A percentile compares a stretch with the other conserved stretches of the same genome.
Conservation (phyloP, 1,284 basidiomycete genomes). For the Cryptococcus wingfieldii region DNA sequence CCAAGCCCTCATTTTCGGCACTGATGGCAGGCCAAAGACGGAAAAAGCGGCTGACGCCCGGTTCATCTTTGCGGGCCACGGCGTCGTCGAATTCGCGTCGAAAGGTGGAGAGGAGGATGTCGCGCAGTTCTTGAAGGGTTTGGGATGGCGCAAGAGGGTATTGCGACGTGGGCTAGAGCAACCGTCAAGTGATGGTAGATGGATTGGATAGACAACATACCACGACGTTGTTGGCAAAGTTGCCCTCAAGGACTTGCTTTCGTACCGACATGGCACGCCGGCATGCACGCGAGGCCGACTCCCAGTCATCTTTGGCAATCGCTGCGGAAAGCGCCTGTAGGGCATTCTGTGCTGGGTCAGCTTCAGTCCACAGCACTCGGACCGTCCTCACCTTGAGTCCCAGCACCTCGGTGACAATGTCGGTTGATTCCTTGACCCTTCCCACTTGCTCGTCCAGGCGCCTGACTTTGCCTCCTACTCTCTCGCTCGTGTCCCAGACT, state of each 20-base stretch:
- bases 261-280: conserved; percentile 82
- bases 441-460: conserved; percentile 86
- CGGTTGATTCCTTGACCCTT: conserved; percentile 74
- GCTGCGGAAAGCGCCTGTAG: conserved; percentile 68
- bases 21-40: conserved; percentile 93
- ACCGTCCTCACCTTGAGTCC: conserved; percentile 69
- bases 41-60: conserved; percentile 88
- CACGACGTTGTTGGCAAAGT: conserved; percentile 81
- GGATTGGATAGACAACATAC: conserved; percentile 51
- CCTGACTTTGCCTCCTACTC: conserved; percentile 83
- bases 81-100: conserved; percentile 75
- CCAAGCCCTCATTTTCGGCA: conserved; percentile 74
- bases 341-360: conserved; percentile 58
- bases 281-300: conserved; percentile 85
- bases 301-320: conserved; percentile 89
- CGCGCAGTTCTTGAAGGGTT: conserved; percentile 70
- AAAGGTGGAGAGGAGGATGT: conserved; percentile 73
- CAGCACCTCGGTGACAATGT: conserved; percentile 78
- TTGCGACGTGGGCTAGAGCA: conserved; percentile 74
- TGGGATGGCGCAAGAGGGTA: conserved; percentile 79
- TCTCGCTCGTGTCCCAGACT: conserved; percentile 67
- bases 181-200: not conserved
- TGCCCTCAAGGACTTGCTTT: conserved; percentile 68
- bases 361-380: not conserved
- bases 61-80: conserved; percentile 66